Percentiles rank a stretch among this genome's conserved stretches.
These are phyloP conservation scores for Naematelia encephala DNA, from an alignment of 768 basidiomycete genomes.

Conservation along the genomic window DNA sequence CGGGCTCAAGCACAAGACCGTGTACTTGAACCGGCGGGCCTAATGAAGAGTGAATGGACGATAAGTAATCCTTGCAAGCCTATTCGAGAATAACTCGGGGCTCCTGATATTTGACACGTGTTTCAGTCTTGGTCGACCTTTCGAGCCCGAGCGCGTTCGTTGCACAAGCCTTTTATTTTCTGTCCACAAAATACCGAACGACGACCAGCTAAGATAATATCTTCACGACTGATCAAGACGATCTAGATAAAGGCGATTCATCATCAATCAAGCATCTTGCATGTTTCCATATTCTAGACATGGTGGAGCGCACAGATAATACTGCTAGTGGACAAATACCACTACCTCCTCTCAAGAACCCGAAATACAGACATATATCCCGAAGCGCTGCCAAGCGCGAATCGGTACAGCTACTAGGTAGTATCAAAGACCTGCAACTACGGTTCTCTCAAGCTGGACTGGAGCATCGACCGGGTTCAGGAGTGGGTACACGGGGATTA, in stretches of 20 bases:
- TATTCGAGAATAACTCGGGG: too few relatives aligned
- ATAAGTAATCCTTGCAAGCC: too few relatives aligned
- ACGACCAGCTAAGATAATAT: neutral
- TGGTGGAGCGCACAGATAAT: neutral
- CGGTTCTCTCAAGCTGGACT: conserved; percentile 59
- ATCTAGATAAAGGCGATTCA: too few relatives aligned
- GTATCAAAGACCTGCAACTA: conserved; percentile 91
- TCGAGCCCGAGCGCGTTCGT: neutral
- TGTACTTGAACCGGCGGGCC: too few relatives aligned
- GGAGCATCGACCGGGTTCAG: conserved; percentile 34
- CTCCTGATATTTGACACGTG: too few relatives aligned
- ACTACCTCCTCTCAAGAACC: conserved; percentile 27
- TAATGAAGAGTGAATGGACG: too few relatives aligned
- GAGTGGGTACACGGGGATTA: conserved; percentile 46
- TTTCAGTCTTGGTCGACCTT: too few relatives aligned
- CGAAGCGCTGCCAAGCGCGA: conserved; percentile 76
- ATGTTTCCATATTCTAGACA: too few relatives aligned
- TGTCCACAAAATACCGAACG: neutral
- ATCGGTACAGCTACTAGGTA: conserved; percentile 90
- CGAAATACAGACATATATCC: conserved; percentile 41
- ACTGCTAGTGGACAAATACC: neutral
- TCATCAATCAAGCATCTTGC: too few relatives aligned
- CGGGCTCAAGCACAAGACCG: too few relatives aligned
- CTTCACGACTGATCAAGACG: too few relatives aligned
- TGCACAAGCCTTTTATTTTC: neutral